Conservation (phyloP, 148 eudicot species). For the Cornus suecica region DNA sequence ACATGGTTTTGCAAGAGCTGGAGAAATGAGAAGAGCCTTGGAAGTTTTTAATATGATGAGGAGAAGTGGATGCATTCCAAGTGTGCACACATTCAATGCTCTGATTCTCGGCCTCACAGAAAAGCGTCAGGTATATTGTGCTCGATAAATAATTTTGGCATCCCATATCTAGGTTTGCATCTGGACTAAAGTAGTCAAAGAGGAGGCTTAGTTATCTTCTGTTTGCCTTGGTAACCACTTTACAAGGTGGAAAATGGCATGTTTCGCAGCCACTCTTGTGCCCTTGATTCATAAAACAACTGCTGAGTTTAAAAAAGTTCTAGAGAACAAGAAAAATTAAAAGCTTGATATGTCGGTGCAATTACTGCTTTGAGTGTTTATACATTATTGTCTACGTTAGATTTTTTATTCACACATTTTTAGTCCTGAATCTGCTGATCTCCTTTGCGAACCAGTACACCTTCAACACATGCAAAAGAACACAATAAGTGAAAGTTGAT, state of each 20-base stretch:
- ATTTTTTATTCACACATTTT: neutral
- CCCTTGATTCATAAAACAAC: neutral
- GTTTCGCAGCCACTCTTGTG: neutral
- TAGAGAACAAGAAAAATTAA: neutral
- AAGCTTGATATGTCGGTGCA: neutral
- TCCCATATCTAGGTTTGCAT: neutral
- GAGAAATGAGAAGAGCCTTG: conserved; percentile 77
- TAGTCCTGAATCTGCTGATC: neutral
- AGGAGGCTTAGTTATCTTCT: neutral
- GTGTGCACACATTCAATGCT: conserved; percentile 76
- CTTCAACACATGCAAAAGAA: neutral
- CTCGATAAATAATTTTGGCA: neutral
- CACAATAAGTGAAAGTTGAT: no score
- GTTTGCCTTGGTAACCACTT: neutral
- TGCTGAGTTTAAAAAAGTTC: neutral
- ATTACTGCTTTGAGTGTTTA: neutral
- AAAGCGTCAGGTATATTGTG: conserved; percentile 70
- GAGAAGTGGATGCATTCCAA: conserved; percentile 87
- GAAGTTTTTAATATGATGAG: conserved; percentile 92
- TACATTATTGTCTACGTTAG: neutral
- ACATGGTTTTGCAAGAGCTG: conserved; percentile 79
- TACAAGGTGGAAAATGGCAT: neutral
- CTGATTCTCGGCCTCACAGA: conserved; percentile 84
- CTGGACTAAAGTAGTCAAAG: neutral
- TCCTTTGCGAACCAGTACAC: neutral